Base-by-base conservation (phyloP, 495 filamentous ascomycete species). In the Annulohypoxylon stygium region DNA sequence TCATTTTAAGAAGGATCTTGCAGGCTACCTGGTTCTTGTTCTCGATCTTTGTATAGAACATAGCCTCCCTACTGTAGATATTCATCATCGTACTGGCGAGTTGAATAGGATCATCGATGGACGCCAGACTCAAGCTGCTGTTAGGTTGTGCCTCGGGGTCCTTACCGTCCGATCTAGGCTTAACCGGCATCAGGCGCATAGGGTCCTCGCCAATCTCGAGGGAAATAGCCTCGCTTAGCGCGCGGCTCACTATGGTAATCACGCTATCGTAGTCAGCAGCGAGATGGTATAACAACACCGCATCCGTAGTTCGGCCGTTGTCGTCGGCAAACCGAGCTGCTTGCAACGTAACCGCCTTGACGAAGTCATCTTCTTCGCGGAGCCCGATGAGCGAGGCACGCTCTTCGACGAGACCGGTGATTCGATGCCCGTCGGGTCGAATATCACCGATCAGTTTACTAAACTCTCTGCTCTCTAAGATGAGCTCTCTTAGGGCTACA, bases 191-290 rank as follows among this genome's bases (percentile, higher is more conserved):
- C 51, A 97, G 82, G 48, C 89, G 90, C 77, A 93, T 83, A 18
- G 88, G 87, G 51, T 93, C 89, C 70, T 93, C 88, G 53, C 93
- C 94, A 54, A 98, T 84, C 63, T 97, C 93, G 10, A 93, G 84
- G 14, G 92, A 88, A 66, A 97, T 88, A 34, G 93, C 91, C 78
- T 97, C 94, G 23, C 94, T 95, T 30, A 98, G 84, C n/a, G 94
- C 90, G 33, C 93, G 90, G 80, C 95, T 97, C 70, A 97, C 88
- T 71, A 97, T 95, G 47, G 87, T 82, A 63, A 98, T 89, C 45
- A 98, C 97, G 65, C 88, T 92, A 73, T 98, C 94, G 78, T 97
- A 98, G 75, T 99, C 93, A 75, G 93, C 93, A 0, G 95, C 95
- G 39, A 99, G 87, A 79, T 98, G 95, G 77, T 96, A 98, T 43